Evolutionary conservation across 805 yeast species (phyloP).

Genomic region (Yarrowia osloensis): DNA sequence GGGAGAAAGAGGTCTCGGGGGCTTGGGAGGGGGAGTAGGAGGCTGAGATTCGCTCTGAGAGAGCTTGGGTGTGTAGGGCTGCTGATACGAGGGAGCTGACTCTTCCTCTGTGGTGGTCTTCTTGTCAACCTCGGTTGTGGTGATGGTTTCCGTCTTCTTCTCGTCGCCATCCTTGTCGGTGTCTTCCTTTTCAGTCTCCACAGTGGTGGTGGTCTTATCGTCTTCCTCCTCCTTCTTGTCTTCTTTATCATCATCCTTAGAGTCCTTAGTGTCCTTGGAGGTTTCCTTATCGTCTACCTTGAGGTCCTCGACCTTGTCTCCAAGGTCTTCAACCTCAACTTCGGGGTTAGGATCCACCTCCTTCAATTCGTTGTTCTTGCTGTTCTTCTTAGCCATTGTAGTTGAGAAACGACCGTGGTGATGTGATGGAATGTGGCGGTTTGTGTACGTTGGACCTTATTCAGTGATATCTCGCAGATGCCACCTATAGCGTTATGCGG

Average conservation of each 20-base stretch:
- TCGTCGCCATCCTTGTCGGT: constrained; percentile 21
- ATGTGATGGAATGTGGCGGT: not conserved
- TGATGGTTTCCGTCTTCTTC: constrained; percentile 15
- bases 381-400: constrained; percentile 23
- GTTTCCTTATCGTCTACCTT: constrained; percentile 28
- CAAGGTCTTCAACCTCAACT: constrained; percentile 2
- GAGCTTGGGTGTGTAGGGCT: constrained; percentile 28
- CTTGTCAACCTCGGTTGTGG: constrained; percentile 9
- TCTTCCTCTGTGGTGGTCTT: constrained; percentile 22
- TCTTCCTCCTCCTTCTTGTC: constrained; percentile 28
- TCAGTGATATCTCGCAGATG: constrained; percentile 24
- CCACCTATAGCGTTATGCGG: constrained; percentile 29
- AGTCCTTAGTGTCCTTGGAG: constrained; percentile 23
- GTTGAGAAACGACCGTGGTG: not conserved
- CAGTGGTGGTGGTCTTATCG: not conserved
- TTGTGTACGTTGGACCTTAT: constrained; percentile 12
- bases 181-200: constrained; percentile 8
- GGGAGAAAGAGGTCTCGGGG: constrained; percentile 66
- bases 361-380: constrained; percentile 15
- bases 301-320: constrained; percentile 4
- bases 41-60: constrained; percentile 25
- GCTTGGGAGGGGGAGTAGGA: constrained; percentile 50
- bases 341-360: constrained; percentile 19
- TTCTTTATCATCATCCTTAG: not conserved
- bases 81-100: constrained; percentile 30